Percentiles rank a stretch among this genome's conserved stretches.
These are phyloP conservation scores for Backusella australiensis DNA, from an alignment of 192 early-diverging fungal genomes.

Conservation along the genomic window DNA sequence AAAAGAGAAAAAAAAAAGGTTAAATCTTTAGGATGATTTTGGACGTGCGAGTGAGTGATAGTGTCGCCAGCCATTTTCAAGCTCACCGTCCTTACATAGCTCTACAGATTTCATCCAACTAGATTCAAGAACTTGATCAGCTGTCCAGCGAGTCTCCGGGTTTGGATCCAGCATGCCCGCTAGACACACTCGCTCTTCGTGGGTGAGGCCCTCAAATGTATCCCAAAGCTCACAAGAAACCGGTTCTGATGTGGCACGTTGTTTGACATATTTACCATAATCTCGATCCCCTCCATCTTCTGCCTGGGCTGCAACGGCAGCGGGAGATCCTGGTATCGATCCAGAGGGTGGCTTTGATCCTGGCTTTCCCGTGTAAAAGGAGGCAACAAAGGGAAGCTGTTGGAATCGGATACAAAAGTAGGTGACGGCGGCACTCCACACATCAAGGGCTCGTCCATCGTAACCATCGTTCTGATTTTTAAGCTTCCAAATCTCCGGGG, in stretches of 20 bases:
- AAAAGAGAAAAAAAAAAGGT: background rate
- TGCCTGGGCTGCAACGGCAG: conserved; percentile 23
- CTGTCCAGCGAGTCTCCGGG: conserved; percentile 43
- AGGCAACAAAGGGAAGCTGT: conserved; percentile 34
- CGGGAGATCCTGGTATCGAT: conserved; percentile 19
- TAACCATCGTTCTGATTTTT: conserved; percentile 72
- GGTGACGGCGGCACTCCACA: conserved; percentile 91
- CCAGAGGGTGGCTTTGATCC: background rate
- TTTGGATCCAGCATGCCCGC: conserved; percentile 40
- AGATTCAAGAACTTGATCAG: conserved; percentile 33
- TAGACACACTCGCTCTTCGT: conserved; percentile 29
- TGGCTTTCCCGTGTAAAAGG: conserved; percentile 15
- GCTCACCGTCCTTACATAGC: conserved; percentile 39
- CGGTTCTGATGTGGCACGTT: conserved; percentile 16
- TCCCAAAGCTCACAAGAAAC: conserved; percentile 20
- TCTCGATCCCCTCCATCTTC: conserved; percentile 20
- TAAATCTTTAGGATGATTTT: conserved; percentile 3
- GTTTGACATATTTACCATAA: conserved; percentile 13
- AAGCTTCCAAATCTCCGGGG: conserved; percentile 80
- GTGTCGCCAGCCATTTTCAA: conserved; percentile 31
- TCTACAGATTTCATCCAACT: conserved; percentile 41
- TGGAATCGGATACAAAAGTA: conserved; percentile 82
- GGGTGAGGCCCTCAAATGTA: conserved; percentile 1
- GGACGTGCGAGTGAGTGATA: background rate
- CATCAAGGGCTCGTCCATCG: conserved; percentile 86